A percentile compares a stretch with the other conserved stretches of the same genome.
These are phyloP conservation scores for Podospora fimiseda DNA, from an alignment of 495 filamentous ascomycete species.

Conservation along the genomic window DNA sequence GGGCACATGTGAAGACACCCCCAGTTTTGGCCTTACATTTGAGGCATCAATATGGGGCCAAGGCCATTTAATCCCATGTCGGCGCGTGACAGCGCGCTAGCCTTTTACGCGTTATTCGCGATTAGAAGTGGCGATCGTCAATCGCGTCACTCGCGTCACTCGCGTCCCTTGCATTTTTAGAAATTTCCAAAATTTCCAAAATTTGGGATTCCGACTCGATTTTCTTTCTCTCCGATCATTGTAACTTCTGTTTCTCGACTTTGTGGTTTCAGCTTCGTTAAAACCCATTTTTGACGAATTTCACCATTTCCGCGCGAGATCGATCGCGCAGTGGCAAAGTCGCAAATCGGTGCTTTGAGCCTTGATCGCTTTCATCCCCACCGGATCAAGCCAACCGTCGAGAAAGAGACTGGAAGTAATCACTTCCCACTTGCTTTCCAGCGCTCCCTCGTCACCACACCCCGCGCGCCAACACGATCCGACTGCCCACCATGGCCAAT, in stretches of 20 bases:
- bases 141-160: slow-evolving; percentile 20
- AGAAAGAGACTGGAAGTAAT: too few species aligned
- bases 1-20: too few species aligned
- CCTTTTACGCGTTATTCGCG: slow-evolving; percentile 10
- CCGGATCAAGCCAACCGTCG: too few species aligned
- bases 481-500: slow-evolving; percentile 5
- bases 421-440: slow-evolving; percentile 24
- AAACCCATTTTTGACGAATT: too few species aligned
- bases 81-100: slow-evolving; percentile 24
- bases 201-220: not conserved
- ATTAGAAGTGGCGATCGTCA: slow-evolving; percentile 7
- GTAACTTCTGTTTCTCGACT: not conserved
- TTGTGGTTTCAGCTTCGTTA: not conserved
- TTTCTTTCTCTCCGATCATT: not conserved
- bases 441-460: slow-evolving; percentile 38
- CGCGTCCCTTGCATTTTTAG: slow-evolving; percentile 14
- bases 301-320: too few species aligned
- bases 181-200: too few species aligned
- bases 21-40: not conserved
- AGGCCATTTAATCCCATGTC: not conserved
- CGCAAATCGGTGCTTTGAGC: too few species aligned
- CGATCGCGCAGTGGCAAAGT: too few species aligned
- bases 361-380: too few species aligned
- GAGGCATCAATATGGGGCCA: not conserved
- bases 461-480: slow-evolving; percentile 14